phyloP scores from a whole-genome alignment of 768 basidiomycete species.

The Boletus rubescentipes region DNA sequence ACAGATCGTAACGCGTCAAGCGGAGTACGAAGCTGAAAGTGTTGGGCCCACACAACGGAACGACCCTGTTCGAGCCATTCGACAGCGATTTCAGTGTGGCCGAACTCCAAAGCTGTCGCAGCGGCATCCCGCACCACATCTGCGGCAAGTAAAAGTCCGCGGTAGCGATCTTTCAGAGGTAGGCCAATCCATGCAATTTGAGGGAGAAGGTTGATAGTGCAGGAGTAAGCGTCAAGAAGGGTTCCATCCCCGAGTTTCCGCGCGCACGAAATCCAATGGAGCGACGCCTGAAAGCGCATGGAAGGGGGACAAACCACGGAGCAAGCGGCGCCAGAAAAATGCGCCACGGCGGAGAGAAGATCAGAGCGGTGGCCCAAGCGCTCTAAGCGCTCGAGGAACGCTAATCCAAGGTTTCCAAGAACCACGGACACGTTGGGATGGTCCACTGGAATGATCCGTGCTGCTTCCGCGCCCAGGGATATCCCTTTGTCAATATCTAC shows the following conservation, averaged over 20 bases:
- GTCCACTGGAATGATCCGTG: too few species aligned
- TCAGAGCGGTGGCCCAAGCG: too few species aligned
- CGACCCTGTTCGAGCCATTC: slow-evolving; percentile 5
- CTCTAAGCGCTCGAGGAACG: too few species aligned
- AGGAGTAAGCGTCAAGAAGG: slow-evolving; percentile 11
- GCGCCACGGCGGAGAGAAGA: too few species aligned
- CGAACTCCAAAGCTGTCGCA: neutral
- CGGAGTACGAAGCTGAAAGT: neutral
- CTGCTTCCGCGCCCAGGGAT: too few species aligned
- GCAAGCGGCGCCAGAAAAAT: neutral
- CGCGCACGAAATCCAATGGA: neutral
- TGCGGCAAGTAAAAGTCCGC: slow-evolving; percentile 3
- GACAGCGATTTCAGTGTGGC: neutral
- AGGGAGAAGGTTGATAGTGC: slow-evolving; percentile 17
- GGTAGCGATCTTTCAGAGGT: slow-evolving; percentile 15
- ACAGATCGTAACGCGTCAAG: neutral
- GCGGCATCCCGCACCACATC: slow-evolving; percentile 18
- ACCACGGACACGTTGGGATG: too few species aligned
- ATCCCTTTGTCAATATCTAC: too few species aligned
- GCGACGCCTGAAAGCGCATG: neutral
- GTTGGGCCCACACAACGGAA: neutral
- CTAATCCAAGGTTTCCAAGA: too few species aligned
- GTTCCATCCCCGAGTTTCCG: neutral
- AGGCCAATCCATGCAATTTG: slow-evolving; percentile 4
- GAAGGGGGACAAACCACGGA: neutral